These are phyloP conservation scores for Trifolium pratense DNA, from an alignment of 306 rosid species.

Conservation along the genomic window DNA sequence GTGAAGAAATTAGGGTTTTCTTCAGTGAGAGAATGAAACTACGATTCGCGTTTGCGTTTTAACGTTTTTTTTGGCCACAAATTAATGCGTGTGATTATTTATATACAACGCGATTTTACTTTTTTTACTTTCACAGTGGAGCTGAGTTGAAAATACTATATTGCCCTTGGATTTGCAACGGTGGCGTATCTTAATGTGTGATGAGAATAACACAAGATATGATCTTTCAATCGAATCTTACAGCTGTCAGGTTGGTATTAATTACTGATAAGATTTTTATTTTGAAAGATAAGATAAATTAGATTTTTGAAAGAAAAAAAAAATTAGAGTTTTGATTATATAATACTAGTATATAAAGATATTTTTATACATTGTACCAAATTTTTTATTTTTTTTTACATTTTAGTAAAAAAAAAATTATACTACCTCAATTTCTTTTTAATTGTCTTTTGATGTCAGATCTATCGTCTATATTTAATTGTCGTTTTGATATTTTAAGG, in stretches of 20 bases:
- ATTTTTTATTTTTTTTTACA: too few species aligned
- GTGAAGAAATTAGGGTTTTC: conserved; percentile 21
- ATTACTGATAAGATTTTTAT: not conserved
- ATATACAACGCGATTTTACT: conserved; percentile 27
- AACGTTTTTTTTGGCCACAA: not conserved
- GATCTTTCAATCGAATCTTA: not conserved
- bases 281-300: not conserved
- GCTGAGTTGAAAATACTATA: not conserved
- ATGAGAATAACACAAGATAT: not conserved
- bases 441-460: too few species aligned
- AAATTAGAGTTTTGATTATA: too few species aligned
- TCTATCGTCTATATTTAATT: too few species aligned
- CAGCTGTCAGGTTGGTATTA: not conserved
- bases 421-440: too few species aligned
- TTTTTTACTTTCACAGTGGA: not conserved
- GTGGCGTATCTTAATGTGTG: not conserved
- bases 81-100: not conserved
- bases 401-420: too few species aligned
- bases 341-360: too few species aligned
- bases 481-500: too few species aligned
- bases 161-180: conserved; percentile 16
- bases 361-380: too few species aligned
- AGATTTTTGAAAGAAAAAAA: too few species aligned
- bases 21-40: conserved; percentile 8
- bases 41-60: not conserved